These are phyloP conservation scores for Ophiostoma pallidulum DNA, from an alignment of 2,329 filamentous ascomycete species.

Conservation along the genomic window DNA sequence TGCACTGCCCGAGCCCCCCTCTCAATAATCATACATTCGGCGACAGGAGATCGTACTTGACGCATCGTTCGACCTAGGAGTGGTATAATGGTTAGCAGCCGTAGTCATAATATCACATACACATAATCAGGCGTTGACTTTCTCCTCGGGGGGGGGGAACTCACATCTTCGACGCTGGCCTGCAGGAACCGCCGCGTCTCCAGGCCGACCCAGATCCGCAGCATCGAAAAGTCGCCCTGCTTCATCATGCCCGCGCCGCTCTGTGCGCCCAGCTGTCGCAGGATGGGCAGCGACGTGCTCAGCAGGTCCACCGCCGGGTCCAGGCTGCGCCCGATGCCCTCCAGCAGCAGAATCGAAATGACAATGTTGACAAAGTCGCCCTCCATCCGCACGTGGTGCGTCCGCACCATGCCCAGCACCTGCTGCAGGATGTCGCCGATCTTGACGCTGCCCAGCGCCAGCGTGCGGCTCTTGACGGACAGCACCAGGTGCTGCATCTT, in stretches of 20 bases:
- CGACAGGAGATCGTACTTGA: conserved; percentile 81
- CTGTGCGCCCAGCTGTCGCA: conserved; percentile 76
- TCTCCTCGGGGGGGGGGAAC: conserved; percentile 24
- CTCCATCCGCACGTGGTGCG: conserved; percentile 87
- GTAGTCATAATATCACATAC: background rate
- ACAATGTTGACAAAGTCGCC: conserved; percentile 99
- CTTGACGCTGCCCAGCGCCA: conserved; percentile 87
- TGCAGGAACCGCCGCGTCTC: conserved; percentile 85
- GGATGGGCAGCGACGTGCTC: conserved; percentile 74
- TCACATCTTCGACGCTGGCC: conserved; percentile 78
- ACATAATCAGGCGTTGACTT: too few relatives aligned
- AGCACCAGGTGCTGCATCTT: conserved; percentile 96
- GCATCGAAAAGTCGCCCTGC: conserved; percentile 70
- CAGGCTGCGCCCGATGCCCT: conserved; percentile 82
- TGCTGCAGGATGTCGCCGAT: conserved; percentile 92
- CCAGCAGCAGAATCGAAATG: conserved; percentile 82
- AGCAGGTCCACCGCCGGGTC: conserved; percentile 85
- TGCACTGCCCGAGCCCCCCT: background rate
- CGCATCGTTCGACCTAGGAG: conserved; percentile 72
- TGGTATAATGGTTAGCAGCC: background rate
- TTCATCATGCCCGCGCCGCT: conserved; percentile 61
- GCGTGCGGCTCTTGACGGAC: conserved; percentile 78
- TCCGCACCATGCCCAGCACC: conserved; percentile 82
- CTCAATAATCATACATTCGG: conserved; percentile 59
- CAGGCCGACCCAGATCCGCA: conserved; percentile 83